Conservation (phyloP, 2,329 filamentous ascomycete genomes). For the Fonsecaea nubica region DNA sequence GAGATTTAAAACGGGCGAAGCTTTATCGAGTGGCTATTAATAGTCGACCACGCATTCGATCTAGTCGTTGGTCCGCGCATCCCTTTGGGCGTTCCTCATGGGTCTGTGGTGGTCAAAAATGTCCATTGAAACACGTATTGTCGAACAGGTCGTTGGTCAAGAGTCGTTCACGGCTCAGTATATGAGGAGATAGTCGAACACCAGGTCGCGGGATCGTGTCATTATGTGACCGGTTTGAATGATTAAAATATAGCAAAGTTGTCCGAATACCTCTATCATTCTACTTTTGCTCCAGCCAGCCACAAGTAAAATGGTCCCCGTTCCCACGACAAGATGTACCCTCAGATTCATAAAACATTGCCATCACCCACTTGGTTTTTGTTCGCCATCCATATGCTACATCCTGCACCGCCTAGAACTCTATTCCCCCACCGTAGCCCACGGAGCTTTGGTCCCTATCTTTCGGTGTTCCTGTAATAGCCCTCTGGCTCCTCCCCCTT, state of each 20-base stretch:
- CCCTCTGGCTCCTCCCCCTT: neutral
- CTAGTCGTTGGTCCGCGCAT: neutral
- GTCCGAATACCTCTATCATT: conserved; percentile 1
- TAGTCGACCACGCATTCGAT: neutral
- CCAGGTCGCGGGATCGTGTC: neutral
- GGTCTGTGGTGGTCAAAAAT: no score
- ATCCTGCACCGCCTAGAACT: neutral
- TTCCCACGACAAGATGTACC: neutral
- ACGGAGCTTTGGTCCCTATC: neutral
- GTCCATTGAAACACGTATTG: no score
- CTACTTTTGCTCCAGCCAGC: neutral
- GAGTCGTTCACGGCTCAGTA: no score
- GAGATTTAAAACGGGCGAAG: neutral
- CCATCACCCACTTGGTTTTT: neutral
- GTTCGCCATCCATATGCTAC: neutral
- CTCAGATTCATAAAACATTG: conserved; percentile 10
- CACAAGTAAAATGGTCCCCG: neutral
- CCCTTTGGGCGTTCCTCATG: no score
- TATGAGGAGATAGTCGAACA: no score
- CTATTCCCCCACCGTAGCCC: neutral
- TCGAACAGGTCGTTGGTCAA: no score
- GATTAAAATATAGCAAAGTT: neutral
- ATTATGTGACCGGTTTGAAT: neutral
- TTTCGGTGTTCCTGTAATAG: neutral
- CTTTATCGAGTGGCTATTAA: neutral